These are phyloP conservation scores for Neonectria faginata DNA, from an alignment of 2,329 filamentous ascomycete species.

Conservation along the genomic window DNA sequence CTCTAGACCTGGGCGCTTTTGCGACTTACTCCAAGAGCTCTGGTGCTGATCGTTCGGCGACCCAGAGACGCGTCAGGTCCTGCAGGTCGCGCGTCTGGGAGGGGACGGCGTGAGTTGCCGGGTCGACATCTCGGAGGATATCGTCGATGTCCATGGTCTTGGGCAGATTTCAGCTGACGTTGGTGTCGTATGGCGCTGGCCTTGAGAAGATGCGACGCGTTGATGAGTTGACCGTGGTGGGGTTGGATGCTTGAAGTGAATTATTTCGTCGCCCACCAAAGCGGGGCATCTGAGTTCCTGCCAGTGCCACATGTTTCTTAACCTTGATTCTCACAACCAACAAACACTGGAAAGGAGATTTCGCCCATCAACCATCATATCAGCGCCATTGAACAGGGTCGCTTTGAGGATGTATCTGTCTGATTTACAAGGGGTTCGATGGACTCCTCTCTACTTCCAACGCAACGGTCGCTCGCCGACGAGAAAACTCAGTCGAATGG, in stretches of 20 bases:
- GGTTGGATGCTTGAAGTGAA: conserved; percentile 12
- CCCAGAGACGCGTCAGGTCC: conserved; percentile 89
- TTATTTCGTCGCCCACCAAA: conserved; percentile 16
- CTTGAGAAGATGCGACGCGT: conserved; percentile 4
- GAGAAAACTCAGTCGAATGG: not conserved
- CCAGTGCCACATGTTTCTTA: conserved; percentile 9
- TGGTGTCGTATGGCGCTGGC: not conserved
- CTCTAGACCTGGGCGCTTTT: not conserved
- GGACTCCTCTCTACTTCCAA: not conserved
- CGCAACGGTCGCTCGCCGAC: not conserved
- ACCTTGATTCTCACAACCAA: not conserved
- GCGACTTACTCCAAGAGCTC: conserved; percentile 81
- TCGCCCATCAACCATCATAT: not conserved
- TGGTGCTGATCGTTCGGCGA: conserved; percentile 89
- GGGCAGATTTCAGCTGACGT: not conserved
- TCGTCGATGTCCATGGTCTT: conserved; percentile 80
- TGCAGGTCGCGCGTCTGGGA: conserved; percentile 81
- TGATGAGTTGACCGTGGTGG: conserved; percentile 11
- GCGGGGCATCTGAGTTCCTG: conserved; percentile 19
- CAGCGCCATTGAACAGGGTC: not conserved
- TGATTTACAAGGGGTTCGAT: not conserved
- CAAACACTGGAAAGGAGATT: not conserved
- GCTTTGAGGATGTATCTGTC: not conserved
- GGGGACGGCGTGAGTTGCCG: conserved; percentile 64
- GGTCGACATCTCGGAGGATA: conserved; percentile 80